phyloP scores from a whole-genome alignment of 1,284 basidiomycete species.

The Leccinum angustisporum region DNA sequence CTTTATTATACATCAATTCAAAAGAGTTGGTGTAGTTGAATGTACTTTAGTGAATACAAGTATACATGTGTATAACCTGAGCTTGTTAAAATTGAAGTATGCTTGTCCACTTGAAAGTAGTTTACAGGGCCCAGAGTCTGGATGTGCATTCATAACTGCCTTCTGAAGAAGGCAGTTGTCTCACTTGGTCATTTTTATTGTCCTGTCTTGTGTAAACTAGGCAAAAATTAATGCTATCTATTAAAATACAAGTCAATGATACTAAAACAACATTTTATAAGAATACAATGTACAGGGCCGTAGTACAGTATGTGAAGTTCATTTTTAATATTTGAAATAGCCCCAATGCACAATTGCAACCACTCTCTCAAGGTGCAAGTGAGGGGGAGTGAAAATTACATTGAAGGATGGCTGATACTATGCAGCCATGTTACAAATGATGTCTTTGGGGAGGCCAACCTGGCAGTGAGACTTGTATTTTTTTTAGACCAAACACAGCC shows the following conservation, averaged over 20 bases:
- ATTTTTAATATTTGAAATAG: too few relatives aligned
- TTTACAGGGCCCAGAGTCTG: neutral
- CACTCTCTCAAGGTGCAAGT: too few relatives aligned
- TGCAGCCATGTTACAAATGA: too few relatives aligned
- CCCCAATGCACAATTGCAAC: too few relatives aligned
- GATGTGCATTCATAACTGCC: neutral
- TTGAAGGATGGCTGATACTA: too few relatives aligned
- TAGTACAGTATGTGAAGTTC: too few relatives aligned
- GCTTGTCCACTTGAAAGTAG: neutral
- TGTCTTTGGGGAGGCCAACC: too few relatives aligned
- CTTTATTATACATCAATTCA: constrained; percentile 63
- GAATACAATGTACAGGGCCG: too few relatives aligned
- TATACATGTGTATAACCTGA: neutral
- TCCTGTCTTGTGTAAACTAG: neutral
- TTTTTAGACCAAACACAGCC: too few relatives aligned
- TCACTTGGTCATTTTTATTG: neutral
- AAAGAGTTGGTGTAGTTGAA: constrained; percentile 17
- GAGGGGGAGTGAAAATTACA: too few relatives aligned
- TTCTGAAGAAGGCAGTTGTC: neutral
- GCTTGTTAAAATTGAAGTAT: neutral
- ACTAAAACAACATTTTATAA: neutral
- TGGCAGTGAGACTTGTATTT: too few relatives aligned
- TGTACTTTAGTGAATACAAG: neutral
- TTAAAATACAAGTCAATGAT: neutral
- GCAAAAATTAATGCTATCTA: neutral